Evolutionary conservation across 257 asterid species (phyloP), one percentile per base, ranked within the genome.

Genomic region (Przewalskia tangutica): DNA sequence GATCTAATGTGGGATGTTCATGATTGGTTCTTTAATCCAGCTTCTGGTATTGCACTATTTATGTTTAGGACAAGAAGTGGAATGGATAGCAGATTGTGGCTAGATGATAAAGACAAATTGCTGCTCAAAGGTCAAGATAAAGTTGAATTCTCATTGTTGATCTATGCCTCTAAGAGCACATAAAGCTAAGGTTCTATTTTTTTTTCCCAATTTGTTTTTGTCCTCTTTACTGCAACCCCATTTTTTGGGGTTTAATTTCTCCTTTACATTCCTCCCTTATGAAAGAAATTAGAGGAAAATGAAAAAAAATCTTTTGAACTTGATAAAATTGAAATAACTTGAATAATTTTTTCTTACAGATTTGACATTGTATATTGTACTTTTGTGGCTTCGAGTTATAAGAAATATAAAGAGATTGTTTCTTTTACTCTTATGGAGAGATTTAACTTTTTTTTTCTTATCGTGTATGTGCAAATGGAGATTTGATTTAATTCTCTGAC

Each of bases 1-100:
- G 99, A 95, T 86, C 85, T 94, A 8, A 89, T 95, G 99, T 95
- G 99, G 99, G 97, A 95, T 85, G 97, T 92, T 62, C 97, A 94
- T 82, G 97, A 88, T 44, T 94, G 98, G 99, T 91, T 95, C 71
- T 87, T 89, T 20, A 85, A 85, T 75, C 85, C 92, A 0, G 81
- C 84, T 4, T 73, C 93, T 27, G 97, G 94, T 5, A 67, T 54
- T 40, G 99, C 93, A 0, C 94, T 94, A 55, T 95, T 95, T 68
- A 90, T 95, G 99, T 95, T 95, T 89, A 89, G 97, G 89, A 95
- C 97, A 0, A 90, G 98, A 64, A 92, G 92, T 64, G 97, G 99
- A 81, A 78, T 90, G 89, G 97, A 94, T 59, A 93, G 93, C 86
- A 91, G 99, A 81, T 38, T 94, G 85, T 95, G 99, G 99, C 58